These are phyloP conservation scores for Arabis alpina DNA, from an alignment of 345 rosid species.

Conservation along the genomic window DNA sequence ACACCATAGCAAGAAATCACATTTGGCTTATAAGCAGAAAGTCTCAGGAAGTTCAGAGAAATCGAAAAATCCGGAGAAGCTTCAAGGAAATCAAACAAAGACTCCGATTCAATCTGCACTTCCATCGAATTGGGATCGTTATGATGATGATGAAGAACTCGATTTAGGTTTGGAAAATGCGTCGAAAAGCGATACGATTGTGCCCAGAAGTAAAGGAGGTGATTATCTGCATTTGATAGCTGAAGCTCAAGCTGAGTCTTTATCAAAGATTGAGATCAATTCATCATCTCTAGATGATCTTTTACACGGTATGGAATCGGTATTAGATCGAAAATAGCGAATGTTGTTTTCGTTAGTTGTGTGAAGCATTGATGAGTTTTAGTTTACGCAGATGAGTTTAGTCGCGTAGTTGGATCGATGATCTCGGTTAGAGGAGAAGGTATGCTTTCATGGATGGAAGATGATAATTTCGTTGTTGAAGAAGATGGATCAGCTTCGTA, in stretches of 20 bases:
- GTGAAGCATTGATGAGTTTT: not conserved
- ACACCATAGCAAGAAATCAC: conserved; percentile 63
- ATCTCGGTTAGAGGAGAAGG: conserved; percentile 75
- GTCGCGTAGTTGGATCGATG: conserved; percentile 57
- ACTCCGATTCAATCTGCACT: conserved; percentile 51
- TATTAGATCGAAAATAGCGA: not conserved
- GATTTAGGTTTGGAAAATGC: conserved; percentile 41
- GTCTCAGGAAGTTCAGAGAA: conserved; percentile 22
- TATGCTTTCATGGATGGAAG: conserved; percentile 68
- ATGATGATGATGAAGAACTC: conserved; percentile 56
- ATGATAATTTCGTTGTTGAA: conserved; percentile 63
- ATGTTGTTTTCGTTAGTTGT: not conserved
- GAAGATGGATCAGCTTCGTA: conserved; percentile 56
- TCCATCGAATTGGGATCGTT: conserved; percentile 83
- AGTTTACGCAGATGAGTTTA: conserved; percentile 53
- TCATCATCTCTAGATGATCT: conserved; percentile 56
- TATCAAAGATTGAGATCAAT: conserved; percentile 41
- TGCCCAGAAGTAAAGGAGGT: conserved; percentile 86
- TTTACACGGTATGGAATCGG: conserved; percentile 53
- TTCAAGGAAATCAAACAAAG: conserved; percentile 50
- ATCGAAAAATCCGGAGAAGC: conserved; percentile 42
- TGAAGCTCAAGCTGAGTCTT: conserved; percentile 72
- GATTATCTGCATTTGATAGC: conserved; percentile 66
- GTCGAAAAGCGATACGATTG: conserved; percentile 31
- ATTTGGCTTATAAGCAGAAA: conserved; percentile 54